Conservation (phyloP, 495 filamentous ascomycete species). For the Penicillium argentinense region DNA sequence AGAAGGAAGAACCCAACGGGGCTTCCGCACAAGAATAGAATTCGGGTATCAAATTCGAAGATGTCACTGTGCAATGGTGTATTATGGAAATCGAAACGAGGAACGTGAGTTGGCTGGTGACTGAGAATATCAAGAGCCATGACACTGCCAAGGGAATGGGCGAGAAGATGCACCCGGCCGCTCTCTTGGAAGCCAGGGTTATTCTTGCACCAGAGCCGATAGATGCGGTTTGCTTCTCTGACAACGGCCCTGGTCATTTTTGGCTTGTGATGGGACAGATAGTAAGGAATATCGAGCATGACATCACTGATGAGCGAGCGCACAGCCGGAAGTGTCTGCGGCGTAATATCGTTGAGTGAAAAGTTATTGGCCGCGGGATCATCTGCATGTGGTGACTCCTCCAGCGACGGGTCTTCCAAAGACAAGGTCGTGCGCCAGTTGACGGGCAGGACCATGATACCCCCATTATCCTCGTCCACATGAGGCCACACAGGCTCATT, state of each 20-base stretch:
- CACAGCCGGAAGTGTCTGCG: constrained; percentile 83
- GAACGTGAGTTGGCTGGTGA: constrained; percentile 73
- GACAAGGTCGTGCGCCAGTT: constrained; percentile 90
- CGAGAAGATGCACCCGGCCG: constrained; percentile 88
- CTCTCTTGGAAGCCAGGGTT: constrained; percentile 80
- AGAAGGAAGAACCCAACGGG: constrained; percentile 92
- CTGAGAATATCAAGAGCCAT: constrained; percentile 92
- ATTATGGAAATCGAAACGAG: constrained; percentile 53
- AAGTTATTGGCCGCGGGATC: constrained; percentile 62
- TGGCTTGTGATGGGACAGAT: constrained; percentile 90
- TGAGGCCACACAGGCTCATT: constrained; percentile 69
- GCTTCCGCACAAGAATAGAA: constrained; percentile 88
- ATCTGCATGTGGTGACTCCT: constrained; percentile 42
- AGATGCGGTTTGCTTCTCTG: constrained; percentile 91
- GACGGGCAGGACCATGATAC: constrained; percentile 72
- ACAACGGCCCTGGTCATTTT: constrained; percentile 91
- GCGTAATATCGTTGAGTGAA: constrained; percentile 85
- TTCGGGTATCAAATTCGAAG: constrained; percentile 89
- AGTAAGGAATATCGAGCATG: constrained; percentile 97
- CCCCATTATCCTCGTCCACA: constrained; percentile 67
- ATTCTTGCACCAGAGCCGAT: constrained; percentile 87
- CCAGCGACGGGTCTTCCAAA: constrained; percentile 71
- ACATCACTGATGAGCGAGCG: constrained; percentile 91
- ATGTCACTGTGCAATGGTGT: constrained; percentile 54
- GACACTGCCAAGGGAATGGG: constrained; percentile 88